phyloP scores from a whole-genome alignment of 2,329 filamentous ascomycete genomes.

The Metarhizium anisopliae region DNA sequence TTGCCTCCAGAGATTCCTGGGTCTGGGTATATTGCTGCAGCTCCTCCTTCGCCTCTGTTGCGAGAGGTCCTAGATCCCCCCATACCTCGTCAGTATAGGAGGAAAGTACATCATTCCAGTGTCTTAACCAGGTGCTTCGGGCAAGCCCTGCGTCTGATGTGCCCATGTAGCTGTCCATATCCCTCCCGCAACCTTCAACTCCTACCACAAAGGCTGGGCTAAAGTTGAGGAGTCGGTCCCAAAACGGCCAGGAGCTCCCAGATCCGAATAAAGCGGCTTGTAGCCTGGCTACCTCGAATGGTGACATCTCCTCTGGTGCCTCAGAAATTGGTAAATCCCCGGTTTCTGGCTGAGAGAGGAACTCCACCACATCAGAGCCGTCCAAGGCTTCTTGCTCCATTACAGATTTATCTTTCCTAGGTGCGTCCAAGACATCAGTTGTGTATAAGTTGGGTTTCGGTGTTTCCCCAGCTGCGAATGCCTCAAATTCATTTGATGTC shows the following conservation, averaged over 20 bases:
- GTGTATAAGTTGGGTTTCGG: background rate
- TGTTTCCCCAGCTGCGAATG: background rate
- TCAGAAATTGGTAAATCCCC: conserved; percentile 14
- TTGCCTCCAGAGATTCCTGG: conserved; percentile 11
- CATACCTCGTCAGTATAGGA: conserved; percentile 58
- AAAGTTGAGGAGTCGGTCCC: conserved; percentile 43
- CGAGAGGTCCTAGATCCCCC: conserved; percentile 51
- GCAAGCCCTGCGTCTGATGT: conserved; percentile 27
- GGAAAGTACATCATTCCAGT: conserved; percentile 48
- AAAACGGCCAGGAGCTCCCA: conserved; percentile 13
- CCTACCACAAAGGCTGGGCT: conserved; percentile 32
- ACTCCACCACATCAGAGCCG: conserved; percentile 23
- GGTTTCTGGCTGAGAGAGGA: conserved; percentile 23
- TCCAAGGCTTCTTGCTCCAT: conserved; percentile 21
- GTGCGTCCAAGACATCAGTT: background rate
- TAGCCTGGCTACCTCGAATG: conserved; percentile 22
- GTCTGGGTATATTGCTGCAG: conserved; percentile 30
- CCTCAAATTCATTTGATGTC: background rate
- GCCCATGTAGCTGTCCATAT: conserved; percentile 26
- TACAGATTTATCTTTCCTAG: background rate
- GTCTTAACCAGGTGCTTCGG: conserved; percentile 37
- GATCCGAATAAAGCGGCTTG: conserved; percentile 28
- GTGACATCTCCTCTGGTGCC: conserved; percentile 14
- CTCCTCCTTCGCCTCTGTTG: conserved; percentile 47
- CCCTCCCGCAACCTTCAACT: conserved; percentile 11